Evolutionary conservation across 257 asterid species (phyloP).

Genomic region (Knoxia roxburghii): DNA sequence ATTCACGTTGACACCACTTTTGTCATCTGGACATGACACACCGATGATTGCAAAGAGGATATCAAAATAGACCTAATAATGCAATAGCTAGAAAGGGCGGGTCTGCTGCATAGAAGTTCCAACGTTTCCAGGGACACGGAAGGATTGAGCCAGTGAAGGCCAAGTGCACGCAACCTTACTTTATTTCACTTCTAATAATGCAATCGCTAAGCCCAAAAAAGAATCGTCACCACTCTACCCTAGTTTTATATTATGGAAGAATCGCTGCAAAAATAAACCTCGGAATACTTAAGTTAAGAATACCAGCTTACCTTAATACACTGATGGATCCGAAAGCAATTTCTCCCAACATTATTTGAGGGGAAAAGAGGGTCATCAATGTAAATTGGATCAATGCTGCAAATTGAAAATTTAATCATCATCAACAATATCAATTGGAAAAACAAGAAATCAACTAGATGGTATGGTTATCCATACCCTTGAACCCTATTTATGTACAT

Average conservation of each 20-base stretch:
- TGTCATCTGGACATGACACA: background rate
- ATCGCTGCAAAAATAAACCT: background rate
- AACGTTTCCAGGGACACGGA: too few species aligned
- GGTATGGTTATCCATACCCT: conserved; percentile 64
- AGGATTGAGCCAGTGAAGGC: too few species aligned
- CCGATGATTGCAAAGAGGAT: background rate
- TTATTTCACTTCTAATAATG: too few species aligned
- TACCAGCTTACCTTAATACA: conserved; percentile 77
- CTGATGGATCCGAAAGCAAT: conserved; percentile 98
- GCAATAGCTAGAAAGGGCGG: background rate
- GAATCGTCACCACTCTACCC: background rate
- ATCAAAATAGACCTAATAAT: background rate
- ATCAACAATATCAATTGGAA: background rate
- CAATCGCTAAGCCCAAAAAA: background rate
- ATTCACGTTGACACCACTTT: background rate
- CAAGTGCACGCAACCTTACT: too few species aligned
- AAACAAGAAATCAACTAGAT: conserved; percentile 12
- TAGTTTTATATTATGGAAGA: conserved; percentile 1
- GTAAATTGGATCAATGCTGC: conserved; percentile 93
- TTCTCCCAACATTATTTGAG: conserved; percentile 92
- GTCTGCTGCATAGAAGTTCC: too few species aligned
- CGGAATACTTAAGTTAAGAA: conserved; percentile 8
- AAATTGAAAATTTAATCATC: conserved; percentile 15
- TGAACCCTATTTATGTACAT: conserved; percentile 82
- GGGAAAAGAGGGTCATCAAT: conserved; percentile 91